Evolutionary conservation across 768 basidiomycete genomes (phyloP), one percentile per base, ranked within the genome.

Genomic region (Coprinellus micaceus): DNA sequence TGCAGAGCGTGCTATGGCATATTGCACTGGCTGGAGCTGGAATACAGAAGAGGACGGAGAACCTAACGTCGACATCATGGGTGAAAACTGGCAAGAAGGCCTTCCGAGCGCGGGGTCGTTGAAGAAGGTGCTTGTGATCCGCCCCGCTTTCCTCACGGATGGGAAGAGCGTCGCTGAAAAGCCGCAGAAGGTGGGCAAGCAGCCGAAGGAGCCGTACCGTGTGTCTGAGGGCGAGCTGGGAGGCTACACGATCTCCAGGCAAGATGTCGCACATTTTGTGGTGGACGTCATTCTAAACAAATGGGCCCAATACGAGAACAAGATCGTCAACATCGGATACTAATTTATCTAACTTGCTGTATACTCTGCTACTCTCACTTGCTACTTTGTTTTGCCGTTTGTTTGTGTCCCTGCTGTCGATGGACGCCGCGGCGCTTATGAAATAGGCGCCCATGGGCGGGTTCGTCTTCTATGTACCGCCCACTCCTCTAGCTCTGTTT

Each of bases 241-340:
- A 1, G 73, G 71, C 1, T 86, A 74, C 61, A 76, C 77, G 17
- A 63, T 88, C 1, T 84, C 84, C 37, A 75, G 86, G 63, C 73
- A 71, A 61, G 86, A 88, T 63, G 83, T 85, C 1, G 82, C 79
- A 0, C 83, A 87, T 68, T 88, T 87, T 66, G 63, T 87, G 19
- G 81, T 76, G 3, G 77, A 85, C 54, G 72, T 67, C 2, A 66
- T 78, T 15, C 29, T 72, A 13, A 71, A 71, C 53, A 62, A 75
- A 9, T 85, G 86, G 86, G 65, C 74, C 4, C 70, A 81, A 44
- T 84, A 75, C 72, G 68, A 74, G 52, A 78, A 79, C 17, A 81
- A 80, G 62, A 65, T 70, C 19, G 68, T 84, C 5, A 72, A 66
- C 43, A 68, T 86, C 22, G 77, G 74, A 1, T 81, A 85, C 61